Base-by-base conservation (phyloP, 345 rosid genomes). In the Syzygium jambos region DNA sequence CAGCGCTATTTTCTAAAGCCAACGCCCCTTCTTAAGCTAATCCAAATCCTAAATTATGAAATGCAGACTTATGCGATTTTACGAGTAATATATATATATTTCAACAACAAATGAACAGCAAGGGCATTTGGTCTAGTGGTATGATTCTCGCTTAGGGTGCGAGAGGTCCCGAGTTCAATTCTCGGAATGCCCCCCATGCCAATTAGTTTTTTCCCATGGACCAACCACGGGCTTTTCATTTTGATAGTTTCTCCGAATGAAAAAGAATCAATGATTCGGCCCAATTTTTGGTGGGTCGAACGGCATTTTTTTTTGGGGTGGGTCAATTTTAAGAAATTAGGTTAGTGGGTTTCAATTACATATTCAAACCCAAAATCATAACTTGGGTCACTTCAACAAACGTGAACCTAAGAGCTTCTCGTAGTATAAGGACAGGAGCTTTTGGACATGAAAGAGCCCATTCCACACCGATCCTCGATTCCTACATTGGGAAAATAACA, bases 111-210 rank as follows among this genome's bases (percentile, higher is more conserved):
- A 1, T 5, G 30, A 6, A 27, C 17, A n/a, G 3, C 5, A 0
- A 34, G 96, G 96, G 96, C 96, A 91, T 93, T 96, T 95, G 96
- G 96, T 94, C 95, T 94, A 94, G 96, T 94, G 97, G 95, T 90
- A 94, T 93, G 95, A 94, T 95, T 94, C 96, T 95, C 95, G 98
- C 95, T 96, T 96, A 92, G 94, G 95, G 95, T 94, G 93, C 94
- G 92, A 95, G 95, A 94, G 94, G 95, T 93, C 95, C 93, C 93
- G 95, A 94, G 95, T 92, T 92, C 96, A 93, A 95, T 92, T 93
- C 94, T 95, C 94, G 94, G 95, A 95, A 92, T 93, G 91, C 93
- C 92, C 92, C 93, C n/a, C 3, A 1, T 73, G 2, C 7, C 43
- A 15, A 7, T 30, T 65, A 43, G 0, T 14, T 7, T 65, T 65